phyloP scores from a whole-genome alignment of 2,329 filamentous ascomycete species.

The Paramyrothecium sp. region DNA sequence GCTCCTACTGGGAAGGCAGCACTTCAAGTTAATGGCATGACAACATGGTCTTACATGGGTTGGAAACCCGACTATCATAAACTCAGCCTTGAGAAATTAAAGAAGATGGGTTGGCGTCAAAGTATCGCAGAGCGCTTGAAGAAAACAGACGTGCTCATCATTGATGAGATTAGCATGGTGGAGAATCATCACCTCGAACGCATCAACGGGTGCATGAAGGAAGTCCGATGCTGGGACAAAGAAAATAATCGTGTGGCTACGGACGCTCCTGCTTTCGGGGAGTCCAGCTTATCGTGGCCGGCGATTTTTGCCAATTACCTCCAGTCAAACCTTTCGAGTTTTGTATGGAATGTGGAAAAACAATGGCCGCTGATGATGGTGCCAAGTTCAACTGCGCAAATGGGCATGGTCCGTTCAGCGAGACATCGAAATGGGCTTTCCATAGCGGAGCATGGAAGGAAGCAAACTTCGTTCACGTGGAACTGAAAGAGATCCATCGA shows the following conservation, averaged over 20 bases:
- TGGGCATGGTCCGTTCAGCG: conserved; percentile 30
- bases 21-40: conserved; percentile 52
- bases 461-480: no score
- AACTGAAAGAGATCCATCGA: no score
- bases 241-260: background rate
- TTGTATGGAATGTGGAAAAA: conserved; percentile 15
- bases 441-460: no score
- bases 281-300: conserved; percentile 19
- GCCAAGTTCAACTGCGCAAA: conserved; percentile 23
- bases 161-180: conserved; percentile 69
- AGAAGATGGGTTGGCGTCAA: accelerated
- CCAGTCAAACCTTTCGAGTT: conserved; percentile 51
- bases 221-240: background rate
- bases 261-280: conserved; percentile 19
- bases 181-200: conserved; percentile 40
- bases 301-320: no score
- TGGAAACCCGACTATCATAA: conserved; percentile 40
- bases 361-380: background rate
- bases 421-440: no score
- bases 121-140: conserved; percentile 31
- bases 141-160: conserved; percentile 53
- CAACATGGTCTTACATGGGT: conserved; percentile 56
- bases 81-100: conserved; percentile 6
- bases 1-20: conserved; percentile 65
- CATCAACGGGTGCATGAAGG: conserved; percentile 29